Evolutionary conservation across 768 basidiomycete species (phyloP), one percentile per base, ranked within the genome.

Genomic region (Xerocomellus intermedius): DNA sequence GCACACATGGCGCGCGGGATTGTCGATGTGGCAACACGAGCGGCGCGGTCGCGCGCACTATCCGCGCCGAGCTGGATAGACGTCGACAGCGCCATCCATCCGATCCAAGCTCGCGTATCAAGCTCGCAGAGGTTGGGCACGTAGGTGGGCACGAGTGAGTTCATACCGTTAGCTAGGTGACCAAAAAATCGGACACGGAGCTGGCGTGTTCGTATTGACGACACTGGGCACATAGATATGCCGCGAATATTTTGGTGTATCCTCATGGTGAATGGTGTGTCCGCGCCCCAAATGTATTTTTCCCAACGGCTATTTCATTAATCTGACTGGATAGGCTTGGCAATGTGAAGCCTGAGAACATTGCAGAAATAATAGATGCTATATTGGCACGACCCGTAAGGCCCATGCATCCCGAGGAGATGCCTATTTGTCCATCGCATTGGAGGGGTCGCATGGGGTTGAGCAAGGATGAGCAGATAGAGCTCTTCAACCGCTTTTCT

Each of bases 131-230:
- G 58, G 80, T 86, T 7, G 87, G 80, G 2, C 91, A 94, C 69
- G 84, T 94, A 48, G 91, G 92, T 1, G 90, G 90, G 24, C 91
- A 94, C 71, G 79, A 89, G 91, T 89, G 64, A 66, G 85, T 77
- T 8, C 21, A 50, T 26, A 24, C 42, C 33, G 24, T 41, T 19
- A 19, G 42, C 22, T 42, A 12, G 45, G 46, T 19, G 41, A 32
- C 37, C 7, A 8, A 13, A 12, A 8, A 1, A 10, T 55, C 9
- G 36, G 19, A 22, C 38, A 16, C 42, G 28, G 8, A 22, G 17
- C 10, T 14, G 13, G 17, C 21, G 47, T 41, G 30, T 42, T 41
- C 10, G 3, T 50, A 49, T 38, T 56, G 42, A 60, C 52, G 9
- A 42, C n/a, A 1, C 2, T 17, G 46, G 5, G 24, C 8, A 30